A percentile compares a stretch with the other conserved stretches of the same genome.
Conservation (phyloP, 345 rosid species). For the Gossypium sturtianum region DNA sequence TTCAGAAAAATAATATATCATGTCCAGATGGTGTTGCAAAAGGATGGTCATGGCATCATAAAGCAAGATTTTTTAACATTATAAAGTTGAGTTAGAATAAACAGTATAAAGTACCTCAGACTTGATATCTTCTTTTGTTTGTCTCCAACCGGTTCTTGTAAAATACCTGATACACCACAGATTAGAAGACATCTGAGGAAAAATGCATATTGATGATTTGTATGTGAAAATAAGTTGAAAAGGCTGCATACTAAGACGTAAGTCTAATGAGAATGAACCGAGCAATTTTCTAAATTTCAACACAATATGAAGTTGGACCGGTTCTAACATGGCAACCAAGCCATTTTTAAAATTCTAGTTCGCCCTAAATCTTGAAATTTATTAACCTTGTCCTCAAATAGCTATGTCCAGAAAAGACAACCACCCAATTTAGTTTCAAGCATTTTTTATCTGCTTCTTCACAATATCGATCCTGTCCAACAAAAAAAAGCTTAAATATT, state of each 20-base stretch:
- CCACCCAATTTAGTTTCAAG: background rate
- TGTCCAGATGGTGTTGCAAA: background rate
- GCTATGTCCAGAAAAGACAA: background rate
- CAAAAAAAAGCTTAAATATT: background rate
- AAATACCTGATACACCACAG: slow-evolving; percentile 57
- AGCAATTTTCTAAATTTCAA: background rate
- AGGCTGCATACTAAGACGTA: background rate
- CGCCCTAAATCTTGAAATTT: background rate
- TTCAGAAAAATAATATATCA: background rate
- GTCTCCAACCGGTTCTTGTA: slow-evolving; percentile 79
- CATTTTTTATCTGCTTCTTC: background rate
- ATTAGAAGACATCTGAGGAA: background rate
- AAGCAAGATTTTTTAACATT: background rate
- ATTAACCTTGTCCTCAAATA: background rate
- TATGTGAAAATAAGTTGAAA: background rate
- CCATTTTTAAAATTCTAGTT: background rate
- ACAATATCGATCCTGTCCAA: background rate
- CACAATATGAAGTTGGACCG: background rate
- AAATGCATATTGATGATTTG: background rate
- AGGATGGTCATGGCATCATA: background rate
- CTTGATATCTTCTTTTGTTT: slow-evolving; percentile 79
- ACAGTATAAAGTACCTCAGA: slow-evolving; percentile 46
- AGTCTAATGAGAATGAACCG: background rate
- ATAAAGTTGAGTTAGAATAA: slow-evolving; percentile 3
- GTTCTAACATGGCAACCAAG: background rate